Evolutionary conservation across 1,284 basidiomycete species (phyloP), one percentile per base, ranked within the genome.

Genomic region (Rhizoctonia solani): DNA sequence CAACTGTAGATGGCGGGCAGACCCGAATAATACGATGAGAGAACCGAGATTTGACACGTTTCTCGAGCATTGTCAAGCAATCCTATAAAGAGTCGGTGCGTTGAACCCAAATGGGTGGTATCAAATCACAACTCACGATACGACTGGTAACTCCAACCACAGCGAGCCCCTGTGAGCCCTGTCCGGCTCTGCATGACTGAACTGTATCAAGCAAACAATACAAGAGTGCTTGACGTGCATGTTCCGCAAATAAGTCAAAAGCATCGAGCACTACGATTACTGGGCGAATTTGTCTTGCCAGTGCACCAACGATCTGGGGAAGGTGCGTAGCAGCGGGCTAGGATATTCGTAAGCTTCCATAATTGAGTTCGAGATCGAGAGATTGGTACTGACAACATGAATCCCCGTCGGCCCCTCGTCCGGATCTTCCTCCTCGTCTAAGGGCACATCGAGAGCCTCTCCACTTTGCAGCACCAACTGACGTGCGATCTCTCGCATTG

Each of bases 31-130:
- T 90, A 54, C 95, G 83, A 39, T 93, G 93, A 3, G 94, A 96
- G 78, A 97, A 98, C 4, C 95, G 86, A 71, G 93, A 96, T 77
- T 97, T 96, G 56, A 98, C 95, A 53, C 95, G 84, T 76, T 98
- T 98, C 76, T 98, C 95, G 4, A 98, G 81, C 8, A 92, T 78
- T 67, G 92, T 90, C 68, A 96, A 83, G n/a, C 92, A 89, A 73
- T 97, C 93, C 79, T 81, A 69, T 27, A 9, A 13, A 37, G 1
- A 0, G 8, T 66, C 19, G 49, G 21, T 41, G 41, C 16, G 50
- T 39, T 16, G 30, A 46, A 27, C 49, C 37, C 14, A 34, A 23
- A 23, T 21, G 4, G 23, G 1, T 14, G 27, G 47, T 37, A 50
- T n/a, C 2, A n/a, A 27, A 37, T n/a, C 6, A 14, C 46, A 32